Evolutionary conservation across 208 protist genomes (phyloP), one percentile per base, ranked within the genome.

Genomic region (Acanthamoeba castellanii): DNA sequence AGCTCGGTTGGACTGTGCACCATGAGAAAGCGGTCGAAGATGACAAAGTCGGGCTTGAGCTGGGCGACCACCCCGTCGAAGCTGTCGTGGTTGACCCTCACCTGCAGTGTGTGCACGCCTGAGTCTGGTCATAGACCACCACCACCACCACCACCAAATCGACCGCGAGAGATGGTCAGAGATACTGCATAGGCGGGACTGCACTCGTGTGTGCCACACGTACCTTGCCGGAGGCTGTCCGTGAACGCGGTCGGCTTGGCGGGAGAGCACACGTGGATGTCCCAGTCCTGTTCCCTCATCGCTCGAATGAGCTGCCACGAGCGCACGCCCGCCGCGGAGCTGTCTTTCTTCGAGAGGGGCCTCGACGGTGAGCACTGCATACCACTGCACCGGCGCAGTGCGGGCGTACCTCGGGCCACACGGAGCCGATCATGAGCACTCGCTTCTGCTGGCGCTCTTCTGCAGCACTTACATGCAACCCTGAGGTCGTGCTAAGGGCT

Each of bases 21-120:
- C 88, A 93, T 93, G 30, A 93, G 64, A 27, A 93, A 93, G 20
- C 88, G 55, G 27, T 93, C 88, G 22, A 93, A 93, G 88, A 93
- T 70, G 32, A 93, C 88, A 76, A 72, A 93, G 88, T 93, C 45
- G 2, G 88, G 88, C 88, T 55, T 50, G 37, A 93, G 16, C 25
- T 93, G 20, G 4, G 61, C 88, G 7, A 93, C 55, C 3, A 50
- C 11, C 50, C 30, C 64, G 42, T 93, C 59, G 30, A 93, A 93
- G 64, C 61, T 78, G 88, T 93, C 88, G 30, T 93, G 30, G 50
- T 76, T 93, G 14, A 76, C 88, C 47, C 18, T 74, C 59, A 76
- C 88, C 22, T 70, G 64, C 30, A 47, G 55, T 14, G 61, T 93
- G 88, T 52, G 37, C 18, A 55, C 88, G 4, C 45, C 59, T n/a